These are phyloP conservation scores for Globisporangium ultimum DNA, from an alignment of 352 stramenopile genomes.

Conservation along the genomic window DNA sequence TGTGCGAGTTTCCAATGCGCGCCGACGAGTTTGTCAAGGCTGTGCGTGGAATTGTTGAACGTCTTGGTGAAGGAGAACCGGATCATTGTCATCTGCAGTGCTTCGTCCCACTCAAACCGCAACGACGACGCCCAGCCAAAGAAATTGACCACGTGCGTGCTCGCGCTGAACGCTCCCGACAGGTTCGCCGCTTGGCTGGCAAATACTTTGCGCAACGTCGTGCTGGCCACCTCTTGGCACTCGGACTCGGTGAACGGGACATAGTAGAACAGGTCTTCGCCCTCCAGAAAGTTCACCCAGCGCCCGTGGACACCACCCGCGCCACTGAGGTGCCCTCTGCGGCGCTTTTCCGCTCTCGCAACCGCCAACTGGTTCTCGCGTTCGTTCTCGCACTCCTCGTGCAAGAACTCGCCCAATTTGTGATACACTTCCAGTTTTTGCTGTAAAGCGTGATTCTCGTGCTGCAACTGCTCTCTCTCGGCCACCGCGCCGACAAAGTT, in stretches of 20 bases:
- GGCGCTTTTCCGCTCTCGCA: not conserved
- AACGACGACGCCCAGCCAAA: not conserved
- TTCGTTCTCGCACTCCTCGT: not conserved
- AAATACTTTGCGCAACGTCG: not conserved
- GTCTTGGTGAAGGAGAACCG: slow-evolving; percentile 1
- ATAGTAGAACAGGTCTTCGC: slow-evolving; percentile 33
- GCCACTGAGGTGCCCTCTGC: not conserved
- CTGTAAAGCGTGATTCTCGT: slow-evolving; percentile 33
- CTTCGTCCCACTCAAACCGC: not conserved
- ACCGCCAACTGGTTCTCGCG: not conserved
- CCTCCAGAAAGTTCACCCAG: slow-evolving; percentile 5
- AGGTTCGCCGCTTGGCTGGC: not conserved
- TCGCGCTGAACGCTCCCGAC: no score
- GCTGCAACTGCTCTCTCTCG: slow-evolving; percentile 18
- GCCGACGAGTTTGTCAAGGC: no score
- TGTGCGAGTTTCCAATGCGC: no score
- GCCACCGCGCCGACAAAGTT: slow-evolving; percentile 3
- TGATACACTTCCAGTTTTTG: slow-evolving; percentile 23
- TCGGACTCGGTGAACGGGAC: slow-evolving; percentile 28
- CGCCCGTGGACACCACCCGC: not conserved
- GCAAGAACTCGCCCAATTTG: slow-evolving; percentile 16
- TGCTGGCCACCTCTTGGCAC: slow-evolving; percentile 9
- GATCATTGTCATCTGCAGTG: not conserved
- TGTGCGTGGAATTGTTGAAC: not conserved
- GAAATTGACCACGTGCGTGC: not conserved